A percentile compares a stretch with the other conserved stretches of the same genome.
Conservation (phyloP, 345 rosid species). For the Raphanus sativus region DNA sequence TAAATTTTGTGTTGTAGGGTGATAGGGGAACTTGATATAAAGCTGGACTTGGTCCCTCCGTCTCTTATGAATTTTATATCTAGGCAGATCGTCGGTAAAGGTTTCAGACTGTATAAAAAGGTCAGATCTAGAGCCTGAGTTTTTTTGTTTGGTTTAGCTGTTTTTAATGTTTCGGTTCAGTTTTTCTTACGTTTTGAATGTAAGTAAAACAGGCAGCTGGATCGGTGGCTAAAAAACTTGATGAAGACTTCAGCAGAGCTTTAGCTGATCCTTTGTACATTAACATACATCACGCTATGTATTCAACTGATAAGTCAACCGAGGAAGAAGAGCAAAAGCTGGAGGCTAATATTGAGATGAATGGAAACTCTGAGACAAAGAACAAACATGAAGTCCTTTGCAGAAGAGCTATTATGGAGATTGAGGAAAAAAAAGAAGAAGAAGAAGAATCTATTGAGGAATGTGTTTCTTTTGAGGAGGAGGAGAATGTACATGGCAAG, state of each 20-base stretch:
- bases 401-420: constrained; percentile 48
- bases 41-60: constrained; percentile 91
- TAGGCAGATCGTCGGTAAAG: constrained; percentile 85
- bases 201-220: constrained; percentile 58
- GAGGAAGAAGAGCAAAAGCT: constrained; percentile 13
- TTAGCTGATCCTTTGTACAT: constrained; percentile 65
- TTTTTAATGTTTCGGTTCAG: neutral
- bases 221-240: constrained; percentile 49
- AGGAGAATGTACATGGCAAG: constrained; percentile 15
- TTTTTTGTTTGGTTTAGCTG: neutral
- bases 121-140: constrained; percentile 39
- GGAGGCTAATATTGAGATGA: neutral
- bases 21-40: constrained; percentile 75
- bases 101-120: constrained; percentile 94
- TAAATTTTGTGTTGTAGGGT: constrained; percentile 50
- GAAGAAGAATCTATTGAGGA: constrained; percentile 27
- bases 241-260: constrained; percentile 67
- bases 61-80: constrained; percentile 82
- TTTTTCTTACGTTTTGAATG: neutral
- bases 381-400: constrained; percentile 16
- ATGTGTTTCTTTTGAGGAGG: neutral
- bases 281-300: constrained; percentile 55
- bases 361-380: neutral
- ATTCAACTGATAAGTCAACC: constrained; percentile 26
- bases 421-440: constrained; percentile 49